Base-by-base conservation (phyloP, 169 alveolate species). In the Eimeria acervulina region DNA sequence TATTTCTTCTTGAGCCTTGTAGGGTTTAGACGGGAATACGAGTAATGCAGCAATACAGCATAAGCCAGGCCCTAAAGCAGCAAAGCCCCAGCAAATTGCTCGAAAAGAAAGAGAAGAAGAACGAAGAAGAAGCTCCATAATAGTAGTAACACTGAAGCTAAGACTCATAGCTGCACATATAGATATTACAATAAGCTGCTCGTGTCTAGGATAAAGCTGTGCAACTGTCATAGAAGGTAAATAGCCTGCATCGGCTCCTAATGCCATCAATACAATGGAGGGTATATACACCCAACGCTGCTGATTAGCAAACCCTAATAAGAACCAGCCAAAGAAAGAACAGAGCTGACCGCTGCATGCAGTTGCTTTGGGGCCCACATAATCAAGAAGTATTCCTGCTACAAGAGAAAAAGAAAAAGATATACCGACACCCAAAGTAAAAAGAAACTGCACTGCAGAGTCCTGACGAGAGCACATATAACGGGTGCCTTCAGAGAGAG, bases 81-180 rank as follows among this genome's bases (percentile, higher is more conserved):
- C 96, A 51, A 80, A 94, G 42, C 19, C 10, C 68, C 61, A 33
- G 33, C 90, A 61, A 19, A 83, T 31, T 10, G 40, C 1, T 31
- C 2, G 4, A 55, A 83, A 80, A 12, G 85, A 26, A 6, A 42
- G 70, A 13, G 85, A 10, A 28, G 66, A 7, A 13, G n/a, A 13
- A 0, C 87, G 66, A 83, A 61, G 40, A 3, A 38, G 13, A 10
- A 19, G 38, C 72, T 94, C 90, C 94, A 94, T 40, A 33, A 94
- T 42, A n/a, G 89, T 59, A 2, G 96, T 76, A 31, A 94, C 36
- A 66, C 94, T 55, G 31, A 94, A 94, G 52, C 94, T 78, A 13
- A 94, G 72, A 33, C 94, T 80, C 91, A 85, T 85, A n/a, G 96
- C 96, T 6, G 96, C 96, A 17, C 96, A 59, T 51, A 94, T 31